These are phyloP conservation scores for Talaromyces sp. DNA, from an alignment of 2,329 filamentous ascomycete genomes.

Conservation along the genomic window DNA sequence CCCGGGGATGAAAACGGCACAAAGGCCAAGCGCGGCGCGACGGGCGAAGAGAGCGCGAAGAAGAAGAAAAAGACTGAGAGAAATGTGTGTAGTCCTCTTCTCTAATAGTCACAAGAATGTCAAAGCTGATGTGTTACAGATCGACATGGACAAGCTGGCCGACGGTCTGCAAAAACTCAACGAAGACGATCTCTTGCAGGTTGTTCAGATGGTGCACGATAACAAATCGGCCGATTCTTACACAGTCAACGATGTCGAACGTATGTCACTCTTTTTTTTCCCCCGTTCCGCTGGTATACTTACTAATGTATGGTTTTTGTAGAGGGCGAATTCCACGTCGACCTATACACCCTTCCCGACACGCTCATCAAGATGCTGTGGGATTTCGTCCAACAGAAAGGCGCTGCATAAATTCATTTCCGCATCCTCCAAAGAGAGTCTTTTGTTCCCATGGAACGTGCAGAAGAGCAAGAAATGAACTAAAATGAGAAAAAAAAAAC, in stretches of 20 bases:
- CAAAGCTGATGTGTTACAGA: slow-evolving; percentile 26
- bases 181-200: slow-evolving; percentile 89
- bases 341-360: slow-evolving; percentile 95
- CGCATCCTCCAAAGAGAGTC: background rate
- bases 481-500: background rate
- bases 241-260: slow-evolving; percentile 94
- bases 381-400: slow-evolving; percentile 65
- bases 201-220: slow-evolving; percentile 97
- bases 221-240: slow-evolving; percentile 92
- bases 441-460: background rate
- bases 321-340: slow-evolving; percentile 97
- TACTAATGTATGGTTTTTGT: slow-evolving; percentile 8
- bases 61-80: slow-evolving; percentile 69
- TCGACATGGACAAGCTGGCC: slow-evolving; percentile 95
- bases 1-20: slow-evolving; percentile 63
- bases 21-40: slow-evolving; percentile 56
- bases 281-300: background rate
- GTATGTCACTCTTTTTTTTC: slow-evolving; percentile 51
- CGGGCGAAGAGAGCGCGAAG: slow-evolving; percentile 58
- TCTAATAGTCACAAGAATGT: background rate
- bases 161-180: slow-evolving; percentile 82
- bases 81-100: slow-evolving; percentile 37
- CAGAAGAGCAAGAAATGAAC: background rate
- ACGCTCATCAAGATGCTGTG: slow-evolving; percentile 85
- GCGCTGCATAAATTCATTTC: slow-evolving; percentile 24